phyloP scores from a whole-genome alignment of 1,284 basidiomycete species.

The Ganoderma multipileum region DNA sequence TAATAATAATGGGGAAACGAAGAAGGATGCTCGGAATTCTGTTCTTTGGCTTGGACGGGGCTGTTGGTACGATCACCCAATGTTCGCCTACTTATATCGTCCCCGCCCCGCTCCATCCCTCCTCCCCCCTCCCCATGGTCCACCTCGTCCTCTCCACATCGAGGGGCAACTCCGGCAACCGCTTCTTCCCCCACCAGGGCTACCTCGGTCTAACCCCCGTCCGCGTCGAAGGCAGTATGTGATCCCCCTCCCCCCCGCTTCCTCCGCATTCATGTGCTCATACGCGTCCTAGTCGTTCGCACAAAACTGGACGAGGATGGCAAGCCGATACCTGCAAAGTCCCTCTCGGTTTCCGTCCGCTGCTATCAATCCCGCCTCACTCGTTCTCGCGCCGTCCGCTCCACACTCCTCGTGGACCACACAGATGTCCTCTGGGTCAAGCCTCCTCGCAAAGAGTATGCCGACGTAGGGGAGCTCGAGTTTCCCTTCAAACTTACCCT shows the following conservation, averaged over 20 bases:
- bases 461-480: slow-evolving; percentile 67
- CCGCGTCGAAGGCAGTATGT: slow-evolving; percentile 76
- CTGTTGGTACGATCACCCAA: slow-evolving; percentile 32
- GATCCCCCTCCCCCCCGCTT: slow-evolving; percentile 19
- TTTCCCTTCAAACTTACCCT: slow-evolving; percentile 74
- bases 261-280: slow-evolving; percentile 18
- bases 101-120: slow-evolving; percentile 26
- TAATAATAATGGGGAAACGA: slow-evolving; percentile 24
- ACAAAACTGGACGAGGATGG: slow-evolving; percentile 75
- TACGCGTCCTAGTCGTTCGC: slow-evolving; percentile 58
- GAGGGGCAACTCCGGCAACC: slow-evolving; percentile 69
- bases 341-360: slow-evolving; percentile 70
- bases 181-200: slow-evolving; percentile 78
- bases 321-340: slow-evolving; percentile 67
- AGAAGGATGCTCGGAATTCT: slow-evolving; percentile 22
- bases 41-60: slow-evolving; percentile 25
- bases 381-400: slow-evolving; percentile 58
- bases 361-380: slow-evolving; percentile 80
- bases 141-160: slow-evolving; percentile 65
- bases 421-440: slow-evolving; percentile 72
- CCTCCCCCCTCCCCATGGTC: slow-evolving; percentile 56
- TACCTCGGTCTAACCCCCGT: slow-evolving; percentile 83
- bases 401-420: slow-evolving; percentile 72
- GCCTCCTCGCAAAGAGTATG: slow-evolving; percentile 59
- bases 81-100: slow-evolving; percentile 37